phyloP scores from a whole-genome alignment of 179 eudicot genomes.

The Silene coronaria region DNA sequence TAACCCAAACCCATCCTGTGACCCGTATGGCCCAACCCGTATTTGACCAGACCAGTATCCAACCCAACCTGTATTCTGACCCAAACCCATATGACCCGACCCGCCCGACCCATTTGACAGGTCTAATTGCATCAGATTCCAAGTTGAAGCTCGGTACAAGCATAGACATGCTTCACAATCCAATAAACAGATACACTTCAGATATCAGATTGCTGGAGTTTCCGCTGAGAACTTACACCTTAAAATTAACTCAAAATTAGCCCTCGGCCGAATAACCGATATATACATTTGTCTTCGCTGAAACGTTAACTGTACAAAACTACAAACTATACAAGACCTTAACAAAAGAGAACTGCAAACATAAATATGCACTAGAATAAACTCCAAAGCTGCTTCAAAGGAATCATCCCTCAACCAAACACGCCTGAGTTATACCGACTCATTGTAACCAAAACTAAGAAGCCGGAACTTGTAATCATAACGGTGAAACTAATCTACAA shows the following conservation, averaged over 20 bases:
- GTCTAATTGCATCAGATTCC: too few species aligned
- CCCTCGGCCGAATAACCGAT: background rate
- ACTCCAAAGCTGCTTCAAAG: conserved; percentile 7
- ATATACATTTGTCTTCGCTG: background rate
- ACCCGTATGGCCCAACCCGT: too few species aligned
- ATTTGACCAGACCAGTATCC: too few species aligned
- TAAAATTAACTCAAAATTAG: conserved; percentile 1
- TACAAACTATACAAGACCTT: background rate
- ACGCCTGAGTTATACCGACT: background rate
- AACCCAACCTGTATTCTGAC: too few species aligned
- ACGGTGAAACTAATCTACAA: conserved; percentile 27
- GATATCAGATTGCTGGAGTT: background rate
- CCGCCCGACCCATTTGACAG: too few species aligned
- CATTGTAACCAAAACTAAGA: background rate
- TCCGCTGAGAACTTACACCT: conserved; percentile 2
- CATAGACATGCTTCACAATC: too few species aligned
- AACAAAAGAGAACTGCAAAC: background rate
- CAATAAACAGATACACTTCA: background rate
- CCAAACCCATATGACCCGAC: too few species aligned
- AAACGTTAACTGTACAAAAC: conserved; percentile 12
- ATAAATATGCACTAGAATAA: conserved; percentile 10
- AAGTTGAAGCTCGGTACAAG: background rate
- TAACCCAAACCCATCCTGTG: too few species aligned
- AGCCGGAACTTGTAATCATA: background rate
- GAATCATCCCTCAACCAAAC: background rate